These are phyloP conservation scores for Saccharum hybrid DNA, from an alignment of 202 grass and related monocot genomes.

Conservation along the genomic window DNA sequence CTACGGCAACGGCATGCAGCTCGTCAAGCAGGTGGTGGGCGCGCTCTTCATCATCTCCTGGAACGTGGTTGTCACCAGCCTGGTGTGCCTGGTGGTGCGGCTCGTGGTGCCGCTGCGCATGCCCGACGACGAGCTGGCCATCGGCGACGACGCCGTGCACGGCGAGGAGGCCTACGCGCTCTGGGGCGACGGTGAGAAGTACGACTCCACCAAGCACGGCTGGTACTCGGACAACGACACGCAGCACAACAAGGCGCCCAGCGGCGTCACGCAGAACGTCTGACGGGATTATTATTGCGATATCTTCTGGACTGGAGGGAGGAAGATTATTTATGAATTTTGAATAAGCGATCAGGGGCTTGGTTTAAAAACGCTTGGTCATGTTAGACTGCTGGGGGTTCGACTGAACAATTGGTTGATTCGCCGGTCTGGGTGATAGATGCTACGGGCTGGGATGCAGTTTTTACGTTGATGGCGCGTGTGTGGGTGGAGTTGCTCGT, in stretches of 20 bases:
- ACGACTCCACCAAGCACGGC: conserved; percentile 66
- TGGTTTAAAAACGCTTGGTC: neutral
- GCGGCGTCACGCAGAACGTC: conserved; percentile 62
- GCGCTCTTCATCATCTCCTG: conserved; percentile 77
- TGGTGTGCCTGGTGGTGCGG: conserved; percentile 65
- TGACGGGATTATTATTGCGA: neutral
- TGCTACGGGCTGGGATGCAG: neutral
- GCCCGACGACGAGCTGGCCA: conserved; percentile 79
- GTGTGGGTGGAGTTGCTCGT: neutral
- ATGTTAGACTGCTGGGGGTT: neutral
- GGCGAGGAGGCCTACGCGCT: conserved; percentile 97
- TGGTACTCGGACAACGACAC: conserved; percentile 59
- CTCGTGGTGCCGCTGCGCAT: conserved; percentile 67
- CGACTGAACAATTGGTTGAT: conserved; percentile 25
- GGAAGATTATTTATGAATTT: neutral
- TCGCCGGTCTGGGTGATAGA: neutral
- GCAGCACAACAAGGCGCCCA: conserved; percentile 47
- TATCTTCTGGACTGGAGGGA: neutral
- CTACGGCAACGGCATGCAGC: conserved; percentile 74
- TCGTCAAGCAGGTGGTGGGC: conserved; percentile 68
- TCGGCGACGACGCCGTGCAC: conserved; percentile 92
- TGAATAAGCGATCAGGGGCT: conserved; percentile 13
- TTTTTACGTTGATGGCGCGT: conserved; percentile 1
- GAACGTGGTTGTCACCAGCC: conserved; percentile 72
- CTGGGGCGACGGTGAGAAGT: conserved; percentile 96